phyloP scores from a whole-genome alignment of 306 rosid species.

The Acacia melanoxylon region DNA sequence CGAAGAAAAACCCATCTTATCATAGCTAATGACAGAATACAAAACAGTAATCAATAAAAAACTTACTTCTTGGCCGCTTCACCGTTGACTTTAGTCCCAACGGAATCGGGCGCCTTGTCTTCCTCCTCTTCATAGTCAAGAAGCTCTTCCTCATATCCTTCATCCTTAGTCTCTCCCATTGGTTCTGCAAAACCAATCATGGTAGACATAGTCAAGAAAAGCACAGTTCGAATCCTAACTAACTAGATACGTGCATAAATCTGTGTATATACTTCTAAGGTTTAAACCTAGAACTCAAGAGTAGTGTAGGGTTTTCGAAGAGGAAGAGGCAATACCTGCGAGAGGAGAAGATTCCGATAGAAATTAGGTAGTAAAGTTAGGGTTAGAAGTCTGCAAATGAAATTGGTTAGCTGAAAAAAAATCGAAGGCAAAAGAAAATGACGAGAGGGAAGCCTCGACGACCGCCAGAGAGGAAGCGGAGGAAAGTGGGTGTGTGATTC shows the following conservation, averaged over 20 bases:
- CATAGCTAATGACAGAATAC: neutral
- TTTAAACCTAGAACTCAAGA: constrained; percentile 7
- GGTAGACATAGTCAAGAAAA: neutral
- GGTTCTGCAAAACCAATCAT: constrained; percentile 35
- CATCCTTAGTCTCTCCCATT: constrained; percentile 92
- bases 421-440: constrained; percentile 34
- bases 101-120: constrained; percentile 84
- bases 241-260: neutral
- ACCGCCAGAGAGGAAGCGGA: neutral
- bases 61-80: constrained; percentile 89
- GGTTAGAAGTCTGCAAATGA: constrained; percentile 77
- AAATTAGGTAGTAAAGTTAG: constrained; percentile 28
- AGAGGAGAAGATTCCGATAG: constrained; percentile 20
- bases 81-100: constrained; percentile 80
- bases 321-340: constrained; percentile 44
- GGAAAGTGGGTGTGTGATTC: neutral
- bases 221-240: neutral
- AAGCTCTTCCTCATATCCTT: constrained; percentile 93
- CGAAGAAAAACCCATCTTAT: neutral
- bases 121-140: constrained; percentile 96
- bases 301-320: constrained; percentile 40
- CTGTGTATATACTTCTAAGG: constrained; percentile 15
- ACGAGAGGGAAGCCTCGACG: constrained; percentile 40
- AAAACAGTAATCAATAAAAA: neutral
- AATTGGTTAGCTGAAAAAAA: constrained; percentile 71